Evolutionary conservation across 805 yeast species (phyloP), one percentile per base, ranked within the genome.

Genomic region (Saccharomycopsis schoenii): DNA sequence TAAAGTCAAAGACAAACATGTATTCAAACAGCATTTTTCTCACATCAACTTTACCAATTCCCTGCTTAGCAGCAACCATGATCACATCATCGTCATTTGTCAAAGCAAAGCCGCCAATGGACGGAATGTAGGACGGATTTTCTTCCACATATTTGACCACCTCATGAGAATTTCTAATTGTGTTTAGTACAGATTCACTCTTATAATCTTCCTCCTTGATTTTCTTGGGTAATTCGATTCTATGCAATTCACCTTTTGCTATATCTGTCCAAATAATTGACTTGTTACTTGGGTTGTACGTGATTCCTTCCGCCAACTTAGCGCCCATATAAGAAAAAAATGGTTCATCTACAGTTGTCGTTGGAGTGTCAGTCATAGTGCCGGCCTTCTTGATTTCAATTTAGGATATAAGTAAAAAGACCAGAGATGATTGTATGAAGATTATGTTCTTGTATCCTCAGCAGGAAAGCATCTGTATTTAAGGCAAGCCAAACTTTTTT

Each of bases 41-140:
- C 56, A 87, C 77, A 67, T 79, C 74, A 41, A 82, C 81, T 51
- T 73, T 72, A 12, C 83, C 88, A 57, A 88, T 76, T 21, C 96
- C 97, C 52, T 74, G 73, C 67, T 82, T 81, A 57, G 82, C 80
- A 58, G 91, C 94, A 61, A 83, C 81, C 41, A 85, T 66, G 17
- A 87, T 74, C 1, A 76, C 73, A 65, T 82, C 78, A 42, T 80
- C 80, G 63, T 85, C 76, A 4, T 73, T 68, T 1, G 94, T 83
- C 39, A 89, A 79, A 17, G 84, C 88, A 64, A 91, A 78, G 15
- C 86, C 92, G 14, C 97, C 96, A 57, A 88, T 60, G 9, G 63
- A 55, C 14, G 63, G 54, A 25, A 39, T 19, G n/a, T 54, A 55
- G 1, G 47, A 55, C 19, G 29, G 42, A 34, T 50, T 39, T 19